These are phyloP conservation scores for Cadophora luteo-olivacea DNA, from an alignment of 2,329 filamentous ascomycete species.

Conservation along the genomic window DNA sequence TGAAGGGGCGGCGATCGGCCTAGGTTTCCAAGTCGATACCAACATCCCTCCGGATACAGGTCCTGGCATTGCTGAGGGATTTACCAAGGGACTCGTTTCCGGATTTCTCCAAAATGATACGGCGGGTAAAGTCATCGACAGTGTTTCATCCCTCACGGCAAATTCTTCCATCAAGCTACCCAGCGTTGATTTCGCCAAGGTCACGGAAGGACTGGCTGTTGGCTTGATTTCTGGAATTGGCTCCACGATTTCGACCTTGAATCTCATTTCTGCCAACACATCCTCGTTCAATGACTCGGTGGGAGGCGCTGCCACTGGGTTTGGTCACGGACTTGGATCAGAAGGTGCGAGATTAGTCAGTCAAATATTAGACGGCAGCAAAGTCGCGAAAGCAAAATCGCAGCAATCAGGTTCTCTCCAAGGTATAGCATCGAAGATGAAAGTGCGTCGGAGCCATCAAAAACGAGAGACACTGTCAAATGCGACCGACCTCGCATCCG, in stretches of 20 bases:
- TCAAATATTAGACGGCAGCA: slow-evolving; percentile 41
- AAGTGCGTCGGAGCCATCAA: background rate
- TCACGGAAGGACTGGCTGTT: slow-evolving; percentile 47
- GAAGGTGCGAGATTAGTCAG: slow-evolving; percentile 45
- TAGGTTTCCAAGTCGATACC: slow-evolving; percentile 28
- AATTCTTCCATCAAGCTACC: background rate
- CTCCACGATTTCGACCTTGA: slow-evolving; percentile 42
- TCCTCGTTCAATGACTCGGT: slow-evolving; percentile 47
- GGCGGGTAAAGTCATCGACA: slow-evolving; percentile 34
- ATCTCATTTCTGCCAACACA: slow-evolving; percentile 28
- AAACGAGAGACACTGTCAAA: slow-evolving; percentile 15
- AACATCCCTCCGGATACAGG: slow-evolving; percentile 1
- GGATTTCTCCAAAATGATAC: slow-evolving; percentile 46
- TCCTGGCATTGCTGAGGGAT: slow-evolving; percentile 35
- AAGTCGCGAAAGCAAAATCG: background rate
- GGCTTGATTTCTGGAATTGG: slow-evolving; percentile 47
- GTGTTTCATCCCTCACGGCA: background rate
- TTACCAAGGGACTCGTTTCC: slow-evolving; percentile 42
- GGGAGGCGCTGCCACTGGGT: slow-evolving; percentile 46
- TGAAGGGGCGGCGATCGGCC: slow-evolving; percentile 30
- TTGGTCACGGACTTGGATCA: slow-evolving; percentile 47
- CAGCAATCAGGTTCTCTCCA: background rate
- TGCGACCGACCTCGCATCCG: slow-evolving; percentile 20
- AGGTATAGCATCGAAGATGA: background rate
- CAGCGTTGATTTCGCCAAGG: slow-evolving; percentile 39